A percentile compares a stretch with the other conserved stretches of the same genome.
phyloP scores from a whole-genome alignment of 805 yeast species.

The Teunomyces gatunensis region DNA sequence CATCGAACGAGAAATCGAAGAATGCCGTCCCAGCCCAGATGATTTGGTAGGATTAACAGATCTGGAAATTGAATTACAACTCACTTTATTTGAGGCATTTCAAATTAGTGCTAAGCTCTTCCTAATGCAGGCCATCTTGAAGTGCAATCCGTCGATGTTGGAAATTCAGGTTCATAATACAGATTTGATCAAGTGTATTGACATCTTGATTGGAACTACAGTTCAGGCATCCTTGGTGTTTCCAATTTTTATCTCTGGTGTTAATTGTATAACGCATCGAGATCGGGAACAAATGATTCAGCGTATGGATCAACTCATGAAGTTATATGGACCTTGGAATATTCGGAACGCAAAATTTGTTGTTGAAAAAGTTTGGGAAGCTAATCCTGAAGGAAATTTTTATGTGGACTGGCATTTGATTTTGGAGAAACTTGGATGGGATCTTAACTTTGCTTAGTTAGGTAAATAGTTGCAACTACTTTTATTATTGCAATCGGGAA shows the following conservation, averaged over 20 bases:
- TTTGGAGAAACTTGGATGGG: slow-evolving; percentile 70
- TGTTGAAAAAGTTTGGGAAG: slow-evolving; percentile 48
- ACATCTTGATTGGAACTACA: slow-evolving; percentile 59
- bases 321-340: slow-evolving; percentile 69
- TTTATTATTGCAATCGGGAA: background rate
- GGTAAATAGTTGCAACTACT: background rate
- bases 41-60: slow-evolving; percentile 41
- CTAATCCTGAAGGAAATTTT: slow-evolving; percentile 50
- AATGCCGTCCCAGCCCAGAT: slow-evolving; percentile 49
- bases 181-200: slow-evolving; percentile 55
- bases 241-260: slow-evolving; percentile 76
- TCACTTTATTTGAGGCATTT: slow-evolving; percentile 68
- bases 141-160: slow-evolving; percentile 57
- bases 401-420: slow-evolving; percentile 74
- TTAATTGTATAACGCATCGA: slow-evolving; percentile 54
- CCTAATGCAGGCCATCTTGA: slow-evolving; percentile 61
- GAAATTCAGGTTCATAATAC: slow-evolving; percentile 60
- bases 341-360: slow-evolving; percentile 43
- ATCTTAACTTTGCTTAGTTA: slow-evolving; percentile 64
- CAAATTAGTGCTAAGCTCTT: slow-evolving; percentile 68
- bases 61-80: slow-evolving; percentile 60
- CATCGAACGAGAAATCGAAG: slow-evolving; percentile 49
- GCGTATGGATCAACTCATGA: slow-evolving; percentile 54
- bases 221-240: slow-evolving; percentile 73
- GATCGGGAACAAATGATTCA: slow-evolving; percentile 51